Evolutionary conservation across 352 stramenopile species (phyloP), one percentile per base, ranked within the genome.

Genomic region (Globisporangium spinosum): DNA sequence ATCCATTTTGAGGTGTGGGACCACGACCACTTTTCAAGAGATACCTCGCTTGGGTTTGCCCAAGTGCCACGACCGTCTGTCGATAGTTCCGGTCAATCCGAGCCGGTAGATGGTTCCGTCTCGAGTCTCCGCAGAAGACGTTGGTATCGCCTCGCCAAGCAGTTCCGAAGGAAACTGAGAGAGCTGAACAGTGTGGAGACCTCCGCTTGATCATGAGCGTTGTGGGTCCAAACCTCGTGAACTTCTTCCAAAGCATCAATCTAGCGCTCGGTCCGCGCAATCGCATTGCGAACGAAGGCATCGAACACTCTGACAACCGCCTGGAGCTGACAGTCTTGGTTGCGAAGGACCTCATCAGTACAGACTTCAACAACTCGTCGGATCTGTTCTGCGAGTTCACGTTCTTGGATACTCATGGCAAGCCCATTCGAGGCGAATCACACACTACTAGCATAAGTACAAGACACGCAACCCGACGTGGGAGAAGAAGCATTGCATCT

Each of bases 301-400:
- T 74, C 2, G 80, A 90, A 34, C 82, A 93, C 65, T 85, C 79
- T 1, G 85, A 93, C 63, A 89, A 91, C 40, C 80, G 85, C 0
- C 71, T 93, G 34, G 85, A 93, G 65, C 74, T 93, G 9, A 80
- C 75, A 7, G 74, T 93, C 12, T 22, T 93, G 5, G 73, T 65
- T 20, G 82, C 82, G 3, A 77, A 73, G 20, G 70, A 80, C 35
- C 68, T 93, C 13, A 84, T 90, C 40, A 79, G 73, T 40, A 68
- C 82, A 0, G 81, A 89, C 43, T 73, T 83, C 27, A 93, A 89
- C 64, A 81, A 90, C 29, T 85, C 74, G 2, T 83, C 78, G 17
- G 82, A 89, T 62, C 82, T 82, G 1, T 90, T 82, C 43, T 87
- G 80, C 43, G 85, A 93, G 68, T 68, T 89, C 27, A 80, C 70